These are phyloP conservation scores for Mycena polygramma DNA, from an alignment of 768 basidiomycete genomes.

Conservation along the genomic window DNA sequence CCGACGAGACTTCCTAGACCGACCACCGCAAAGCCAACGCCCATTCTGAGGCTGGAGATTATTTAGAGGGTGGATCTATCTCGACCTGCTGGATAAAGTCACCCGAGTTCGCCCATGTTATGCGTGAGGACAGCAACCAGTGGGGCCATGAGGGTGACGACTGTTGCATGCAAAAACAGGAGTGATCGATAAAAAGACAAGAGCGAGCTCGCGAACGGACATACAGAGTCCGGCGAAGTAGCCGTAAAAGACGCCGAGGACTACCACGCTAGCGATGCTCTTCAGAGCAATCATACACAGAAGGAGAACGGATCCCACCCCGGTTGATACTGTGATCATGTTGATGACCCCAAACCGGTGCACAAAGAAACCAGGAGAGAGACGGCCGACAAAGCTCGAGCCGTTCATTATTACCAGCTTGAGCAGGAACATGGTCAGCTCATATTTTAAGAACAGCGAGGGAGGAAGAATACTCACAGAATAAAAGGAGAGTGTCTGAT, in stretches of 20 bases:
- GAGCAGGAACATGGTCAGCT: background rate
- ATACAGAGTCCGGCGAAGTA: conserved; percentile 52
- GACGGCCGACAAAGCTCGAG: conserved; percentile 51
- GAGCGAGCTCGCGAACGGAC: conserved; percentile 20
- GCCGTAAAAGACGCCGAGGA: conserved; percentile 47
- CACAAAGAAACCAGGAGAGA: conserved; percentile 52
- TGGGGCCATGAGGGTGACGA: conserved; percentile 47
- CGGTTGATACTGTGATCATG: conserved; percentile 41
- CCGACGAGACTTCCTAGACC: conserved; percentile 9
- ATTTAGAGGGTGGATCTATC: background rate
- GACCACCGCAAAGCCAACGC: conserved; percentile 38
- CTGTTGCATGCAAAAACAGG: conserved; percentile 32
- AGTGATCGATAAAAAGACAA: conserved; percentile 12
- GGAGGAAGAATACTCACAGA: conserved; percentile 40
- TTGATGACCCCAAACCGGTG: conserved; percentile 44
- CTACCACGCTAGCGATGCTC: conserved; percentile 38
- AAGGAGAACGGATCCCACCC: background rate
- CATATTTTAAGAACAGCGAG: background rate
- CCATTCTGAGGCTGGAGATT: conserved; percentile 42
- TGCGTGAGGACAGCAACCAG: conserved; percentile 46
- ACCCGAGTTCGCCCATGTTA: conserved; percentile 53
- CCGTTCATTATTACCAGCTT: conserved; percentile 56
- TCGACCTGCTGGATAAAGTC: background rate
- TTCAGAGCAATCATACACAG: conserved; percentile 50
- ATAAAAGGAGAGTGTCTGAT: conserved; percentile 52